Evolutionary conservation across 2,329 filamentous ascomycete species (phyloP).

Genomic region (Aspergillus sp.): DNA sequence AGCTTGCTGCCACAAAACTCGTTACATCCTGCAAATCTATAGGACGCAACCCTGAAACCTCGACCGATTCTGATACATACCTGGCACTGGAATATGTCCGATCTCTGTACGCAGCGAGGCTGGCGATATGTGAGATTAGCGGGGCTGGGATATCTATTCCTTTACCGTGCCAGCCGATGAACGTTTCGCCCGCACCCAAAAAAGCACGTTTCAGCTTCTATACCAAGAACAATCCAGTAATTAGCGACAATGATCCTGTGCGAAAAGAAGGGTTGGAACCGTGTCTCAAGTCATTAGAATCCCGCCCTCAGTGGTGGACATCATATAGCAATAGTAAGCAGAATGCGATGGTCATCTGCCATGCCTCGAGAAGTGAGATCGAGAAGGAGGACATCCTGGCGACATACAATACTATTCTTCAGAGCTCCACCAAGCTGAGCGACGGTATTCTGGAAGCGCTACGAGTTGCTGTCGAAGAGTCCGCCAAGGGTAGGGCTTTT

Average conservation of each 20-base stretch:
- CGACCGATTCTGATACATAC: slow-evolving; percentile 23
- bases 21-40: slow-evolving; percentile 56
- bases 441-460: slow-evolving; percentile 36
- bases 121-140: slow-evolving; percentile 64
- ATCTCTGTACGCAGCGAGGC: slow-evolving; percentile 60
- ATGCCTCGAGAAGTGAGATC: slow-evolving; percentile 58
- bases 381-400: slow-evolving; percentile 52
- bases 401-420: slow-evolving; percentile 39
- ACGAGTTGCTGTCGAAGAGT: slow-evolving; percentile 28
- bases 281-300: slow-evolving; percentile 57
- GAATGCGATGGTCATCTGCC: slow-evolving; percentile 62
- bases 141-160: slow-evolving; percentile 54
- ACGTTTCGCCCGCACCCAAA: slow-evolving; percentile 38
- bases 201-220: slow-evolving; percentile 25
- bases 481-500: slow-evolving; percentile 35
- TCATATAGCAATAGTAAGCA: slow-evolving; percentile 64
- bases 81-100: slow-evolving; percentile 47
- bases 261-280: slow-evolving; percentile 38
- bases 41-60: slow-evolving; percentile 31
- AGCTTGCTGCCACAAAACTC: slow-evolving; percentile 52
- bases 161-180: slow-evolving; percentile 51
- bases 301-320: slow-evolving; percentile 60
- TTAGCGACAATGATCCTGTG: slow-evolving; percentile 16
- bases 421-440: slow-evolving; percentile 37
- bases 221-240: slow-evolving; percentile 21